These are phyloP conservation scores for Phaseolus lunatus DNA, from an alignment of 306 rosid genomes.

Conservation along the genomic window DNA sequence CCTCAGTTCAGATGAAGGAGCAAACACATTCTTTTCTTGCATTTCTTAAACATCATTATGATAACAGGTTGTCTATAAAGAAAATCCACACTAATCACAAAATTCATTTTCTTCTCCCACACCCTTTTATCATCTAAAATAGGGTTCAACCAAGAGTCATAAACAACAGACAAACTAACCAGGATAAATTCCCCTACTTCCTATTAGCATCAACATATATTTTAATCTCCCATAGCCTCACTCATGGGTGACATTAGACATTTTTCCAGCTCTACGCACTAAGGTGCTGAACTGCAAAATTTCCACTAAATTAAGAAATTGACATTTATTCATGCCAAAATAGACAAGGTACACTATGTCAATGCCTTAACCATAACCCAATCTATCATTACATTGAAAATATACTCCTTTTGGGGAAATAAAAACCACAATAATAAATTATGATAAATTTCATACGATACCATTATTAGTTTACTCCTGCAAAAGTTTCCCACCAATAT, in stretches of 20 bases:
- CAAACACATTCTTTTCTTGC: slow-evolving; percentile 23
- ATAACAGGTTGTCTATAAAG: slow-evolving; percentile 4
- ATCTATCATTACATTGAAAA: background rate
- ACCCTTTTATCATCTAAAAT: background rate
- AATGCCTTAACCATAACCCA: slow-evolving; percentile 25
- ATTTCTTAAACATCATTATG: slow-evolving; percentile 6
- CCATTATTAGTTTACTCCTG: background rate
- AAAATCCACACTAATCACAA: background rate
- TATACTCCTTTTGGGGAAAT: background rate
- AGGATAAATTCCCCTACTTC: slow-evolving; percentile 12
- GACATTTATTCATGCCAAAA: slow-evolving; percentile 19
- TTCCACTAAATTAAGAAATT: slow-evolving; percentile 26
- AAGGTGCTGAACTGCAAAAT: slow-evolving; percentile 24
- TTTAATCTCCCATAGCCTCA: background rate
- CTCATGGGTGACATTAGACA: background rate
- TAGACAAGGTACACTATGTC: slow-evolving; percentile 22
- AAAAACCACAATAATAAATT: slow-evolving; percentile 7
- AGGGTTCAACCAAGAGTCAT: background rate
- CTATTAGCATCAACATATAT: background rate
- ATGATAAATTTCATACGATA: background rate
- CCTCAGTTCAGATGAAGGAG: slow-evolving; percentile 14
- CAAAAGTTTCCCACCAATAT: background rate
- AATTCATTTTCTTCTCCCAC: slow-evolving; percentile 1
- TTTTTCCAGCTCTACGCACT: slow-evolving; percentile 16
- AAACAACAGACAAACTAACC: slow-evolving; percentile 22